Evolutionary conservation across 176 grass and related monocot species (phyloP).

Genomic region (Stipa capillata): DNA sequence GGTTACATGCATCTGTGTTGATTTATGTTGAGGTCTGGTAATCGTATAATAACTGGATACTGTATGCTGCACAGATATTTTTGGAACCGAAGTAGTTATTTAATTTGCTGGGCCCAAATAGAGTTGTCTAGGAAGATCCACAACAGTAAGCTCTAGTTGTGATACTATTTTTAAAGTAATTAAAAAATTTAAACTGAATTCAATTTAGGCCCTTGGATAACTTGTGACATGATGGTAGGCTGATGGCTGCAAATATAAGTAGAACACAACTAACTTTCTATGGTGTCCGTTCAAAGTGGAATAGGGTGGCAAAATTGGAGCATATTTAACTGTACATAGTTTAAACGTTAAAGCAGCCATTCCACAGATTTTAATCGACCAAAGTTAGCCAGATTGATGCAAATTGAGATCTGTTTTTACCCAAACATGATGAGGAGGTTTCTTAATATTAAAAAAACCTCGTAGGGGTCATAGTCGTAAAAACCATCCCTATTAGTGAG

Average conservation of each 20-base stretch:
- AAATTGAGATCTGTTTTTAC: background rate
- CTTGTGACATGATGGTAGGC: background rate
- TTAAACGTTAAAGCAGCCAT: background rate
- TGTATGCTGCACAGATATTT: background rate
- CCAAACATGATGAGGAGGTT: background rate
- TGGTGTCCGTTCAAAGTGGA: background rate
- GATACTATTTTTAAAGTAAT: background rate
- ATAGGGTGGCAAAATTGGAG: background rate
- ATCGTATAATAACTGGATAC: background rate
- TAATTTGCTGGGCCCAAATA: background rate
- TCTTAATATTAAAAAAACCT: background rate
- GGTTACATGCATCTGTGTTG: background rate
- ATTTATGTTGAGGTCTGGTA: background rate
- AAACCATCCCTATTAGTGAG: conserved; percentile 16
- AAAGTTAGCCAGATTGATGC: conserved; percentile 11
- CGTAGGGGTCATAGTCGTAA: conserved; percentile 8
- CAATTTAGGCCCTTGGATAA: background rate
- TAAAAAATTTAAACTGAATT: background rate
- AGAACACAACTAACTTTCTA: background rate
- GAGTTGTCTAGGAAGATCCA: background rate
- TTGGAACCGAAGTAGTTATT: background rate
- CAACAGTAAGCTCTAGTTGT: background rate
- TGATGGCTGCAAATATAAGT: background rate
- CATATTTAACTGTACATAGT: conserved; percentile 14
- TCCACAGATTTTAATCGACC: background rate